Percentiles rank a stretch among this genome's conserved stretches.
Evolutionary conservation across 2,329 filamentous ascomycete genomes (phyloP).

Genomic region (Talaromyces sp.): DNA sequence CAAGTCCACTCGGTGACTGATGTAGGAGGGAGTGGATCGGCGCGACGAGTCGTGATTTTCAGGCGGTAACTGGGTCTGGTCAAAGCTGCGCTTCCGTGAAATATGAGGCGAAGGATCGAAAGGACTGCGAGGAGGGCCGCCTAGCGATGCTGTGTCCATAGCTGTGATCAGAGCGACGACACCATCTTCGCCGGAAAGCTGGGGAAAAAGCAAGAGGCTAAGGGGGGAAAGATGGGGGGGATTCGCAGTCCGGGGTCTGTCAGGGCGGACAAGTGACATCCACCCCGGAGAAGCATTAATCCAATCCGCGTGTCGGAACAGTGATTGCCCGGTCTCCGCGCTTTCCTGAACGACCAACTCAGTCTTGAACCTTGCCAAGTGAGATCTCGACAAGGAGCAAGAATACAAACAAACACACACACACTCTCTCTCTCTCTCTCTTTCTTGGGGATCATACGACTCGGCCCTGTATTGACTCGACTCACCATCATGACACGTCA

Average conservation of each 20-base stretch:
- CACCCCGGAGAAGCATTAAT: not conserved
- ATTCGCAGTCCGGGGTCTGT: not conserved
- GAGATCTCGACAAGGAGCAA: not conserved
- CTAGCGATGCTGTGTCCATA: constrained; percentile 5
- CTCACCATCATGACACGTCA: constrained; percentile 30
- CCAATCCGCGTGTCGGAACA: constrained; percentile 25
- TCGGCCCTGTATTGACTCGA: not conserved
- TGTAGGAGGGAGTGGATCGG: not conserved
- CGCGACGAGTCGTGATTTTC: not conserved
- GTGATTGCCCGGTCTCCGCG: constrained; percentile 25
- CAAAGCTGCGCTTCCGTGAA: constrained; percentile 12
- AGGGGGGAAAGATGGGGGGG: not conserved
- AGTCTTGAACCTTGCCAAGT: not conserved
- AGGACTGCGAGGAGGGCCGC: not conserved
- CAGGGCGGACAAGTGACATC: too few species aligned
- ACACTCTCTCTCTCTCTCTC: too few species aligned
- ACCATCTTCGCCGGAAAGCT: not conserved
- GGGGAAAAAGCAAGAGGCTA: not conserved
- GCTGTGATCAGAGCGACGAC: not conserved
- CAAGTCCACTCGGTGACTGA: constrained; percentile 2
- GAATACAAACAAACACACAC: not conserved
- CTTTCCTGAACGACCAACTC: not conserved
- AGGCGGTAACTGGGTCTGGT: constrained; percentile 1
- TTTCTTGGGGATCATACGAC: not conserved
- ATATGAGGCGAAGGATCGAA: not conserved